Percentiles rank a stretch among this genome's conserved stretches.
Evolutionary conservation across 1,284 basidiomycete genomes (phyloP).

Genomic region (Peniophora sp.): DNA sequence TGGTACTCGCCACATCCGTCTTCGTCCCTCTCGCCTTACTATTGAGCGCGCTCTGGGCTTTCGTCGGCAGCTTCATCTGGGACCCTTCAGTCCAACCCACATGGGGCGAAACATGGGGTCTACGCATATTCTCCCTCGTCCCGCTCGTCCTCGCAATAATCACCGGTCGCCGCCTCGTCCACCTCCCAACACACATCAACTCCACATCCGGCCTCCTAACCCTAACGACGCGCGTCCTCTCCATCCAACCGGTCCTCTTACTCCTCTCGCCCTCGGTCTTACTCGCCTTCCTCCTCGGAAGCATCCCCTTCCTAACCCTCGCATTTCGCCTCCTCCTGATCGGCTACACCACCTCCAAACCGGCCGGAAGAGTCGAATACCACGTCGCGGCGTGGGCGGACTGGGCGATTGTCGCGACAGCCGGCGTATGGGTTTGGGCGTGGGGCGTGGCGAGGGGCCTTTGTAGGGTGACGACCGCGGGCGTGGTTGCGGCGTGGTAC

Average conservation of each 20-base stretch:
- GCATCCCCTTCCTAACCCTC: conserved; percentile 81
- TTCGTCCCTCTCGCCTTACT: conserved; percentile 77
- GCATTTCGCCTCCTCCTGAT: conserved; percentile 76
- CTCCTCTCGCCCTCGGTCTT: conserved; percentile 76
- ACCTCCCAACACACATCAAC: conserved; percentile 60
- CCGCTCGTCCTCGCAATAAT: conserved; percentile 65
- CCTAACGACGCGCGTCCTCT: conserved; percentile 71
- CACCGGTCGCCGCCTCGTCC: conserved; percentile 65
- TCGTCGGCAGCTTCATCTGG: conserved; percentile 86
- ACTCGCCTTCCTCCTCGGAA: conserved; percentile 60
- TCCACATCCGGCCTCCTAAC: conserved; percentile 72
- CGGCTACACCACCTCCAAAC: conserved; percentile 44
- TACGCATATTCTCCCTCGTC: conserved; percentile 73
- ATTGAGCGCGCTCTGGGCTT: conserved; percentile 80
- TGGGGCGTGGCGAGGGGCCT: conserved; percentile 85
- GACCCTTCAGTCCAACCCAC: conserved; percentile 57
- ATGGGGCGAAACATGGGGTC: conserved; percentile 76
- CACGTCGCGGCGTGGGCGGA: conserved; percentile 76
- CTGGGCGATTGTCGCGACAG: conserved; percentile 68
- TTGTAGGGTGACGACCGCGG: conserved; percentile 71
- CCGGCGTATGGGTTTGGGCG: conserved; percentile 81
- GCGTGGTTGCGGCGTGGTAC: conserved; percentile 89
- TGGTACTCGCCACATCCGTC: conserved; percentile 72
- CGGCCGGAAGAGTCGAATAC: conserved; percentile 44
- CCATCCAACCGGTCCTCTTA: conserved; percentile 76